Evolutionary conservation across 2,329 filamentous ascomycete species (phyloP), one percentile per base, ranked within the genome.

Genomic region (Orbilia quercus): DNA sequence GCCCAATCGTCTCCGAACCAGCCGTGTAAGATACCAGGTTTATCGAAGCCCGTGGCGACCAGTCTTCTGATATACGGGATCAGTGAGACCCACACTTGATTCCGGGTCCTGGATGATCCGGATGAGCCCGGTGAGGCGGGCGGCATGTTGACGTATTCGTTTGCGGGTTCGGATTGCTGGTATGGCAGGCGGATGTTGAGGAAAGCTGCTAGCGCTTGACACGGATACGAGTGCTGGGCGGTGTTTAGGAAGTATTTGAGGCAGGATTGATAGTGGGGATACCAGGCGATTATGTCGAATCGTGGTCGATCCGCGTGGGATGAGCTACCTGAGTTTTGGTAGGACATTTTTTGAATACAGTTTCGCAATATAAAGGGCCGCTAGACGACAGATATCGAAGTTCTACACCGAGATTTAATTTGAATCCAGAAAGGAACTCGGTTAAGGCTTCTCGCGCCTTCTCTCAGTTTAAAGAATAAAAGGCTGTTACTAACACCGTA

Each of bases 1-100:
- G 83, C 81, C 91, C 93, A 99, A 79, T 96, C 90, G 76, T 97
- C 91, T n/a, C 95, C 95, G 78, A 98, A 99, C 82, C 97, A 96
- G 9, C 92, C 92, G 79, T 96, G 91, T 72, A 99, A 83, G n/a
- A 98, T 89, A 0, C 88, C 88, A 0, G 90, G 88, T 42, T 88
- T 89, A 80, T 98, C 95, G 82, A 96, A 95, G 1, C 93, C 94
- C 0, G 94, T 98, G 14, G 91, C 91, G 50, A 98, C 88, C 1
- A 98, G 85, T 14, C 95, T 91, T 34, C 94, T 89, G 75, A 98
- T 89, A 80, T 96, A 99, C 0, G 95, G 94, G 2, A 95, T 86
- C 9, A 97, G 84, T 1, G 91, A 92, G 48, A 93, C 84, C 73
- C 75, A 67, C 76, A 82, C 84, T 16, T 75, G 74, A 18, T 65